Evolutionary conservation across 2,329 filamentous ascomycete genomes (phyloP), one percentile per base, ranked within the genome.

Genomic region (Botrytis medusae): DNA sequence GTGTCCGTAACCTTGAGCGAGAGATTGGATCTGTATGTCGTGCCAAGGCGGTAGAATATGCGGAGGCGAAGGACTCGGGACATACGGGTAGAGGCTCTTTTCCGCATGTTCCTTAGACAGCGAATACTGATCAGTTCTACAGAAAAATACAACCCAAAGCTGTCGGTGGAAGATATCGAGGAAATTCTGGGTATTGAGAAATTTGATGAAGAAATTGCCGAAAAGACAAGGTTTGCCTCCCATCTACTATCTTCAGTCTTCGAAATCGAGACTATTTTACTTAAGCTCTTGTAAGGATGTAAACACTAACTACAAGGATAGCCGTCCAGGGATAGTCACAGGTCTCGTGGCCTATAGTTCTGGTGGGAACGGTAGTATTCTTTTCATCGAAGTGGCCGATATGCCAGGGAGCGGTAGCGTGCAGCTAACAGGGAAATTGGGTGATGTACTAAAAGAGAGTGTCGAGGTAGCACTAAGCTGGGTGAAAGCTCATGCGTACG

Each of bases 301-400:
- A 65, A 59, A 51, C 40, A 60, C 68, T 75, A 74, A 78, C 77
- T 70, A 77, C 71, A 73, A 62, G 81, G 61, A 65, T 69, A 87
- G 88, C 77, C 90, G 94, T 29, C 95, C 96, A 1, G 96, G 96
- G 73, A 93, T 99, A 73, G 95, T 99, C 54, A 99, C 96, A 0
- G 96, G 96, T 22, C 90, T 99, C 46, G 96, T 99, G 25, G 96
- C 96, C 14, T 99, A 98, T 84, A 94, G 92, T 80, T 92, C 92
- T 6, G 95, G 96, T 68, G 94, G 94, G 65, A 95, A 98, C 82
- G 96, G 96, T 75, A 95, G 93, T 80, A 99, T 99, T 79, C 87
- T 99, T 72, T 99, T 99, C 86, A 99, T 99, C 79, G 96, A 99
- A 83, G 94, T 98, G 62, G 94, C 95, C 18, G 95, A 97, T 81